A percentile compares a stretch with the other conserved stretches of the same genome.
phyloP scores from a whole-genome alignment of 2,329 filamentous ascomycete genomes.

The Tolypocladium nubicola region DNA sequence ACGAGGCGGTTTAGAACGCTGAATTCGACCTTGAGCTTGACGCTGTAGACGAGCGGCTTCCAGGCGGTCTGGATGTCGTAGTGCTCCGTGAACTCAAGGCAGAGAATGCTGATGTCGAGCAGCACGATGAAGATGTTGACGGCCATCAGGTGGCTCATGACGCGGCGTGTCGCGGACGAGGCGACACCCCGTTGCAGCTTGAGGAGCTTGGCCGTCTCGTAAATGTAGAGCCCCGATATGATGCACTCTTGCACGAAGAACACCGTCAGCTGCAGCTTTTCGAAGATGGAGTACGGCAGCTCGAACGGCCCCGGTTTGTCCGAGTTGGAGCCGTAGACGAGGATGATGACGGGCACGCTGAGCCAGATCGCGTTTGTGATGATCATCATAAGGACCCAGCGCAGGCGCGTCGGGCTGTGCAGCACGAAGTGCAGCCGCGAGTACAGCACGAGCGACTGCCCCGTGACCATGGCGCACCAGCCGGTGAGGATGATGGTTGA shows the following conservation, averaged over 20 bases:
- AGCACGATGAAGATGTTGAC: constrained; percentile 32
- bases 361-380: constrained; percentile 40
- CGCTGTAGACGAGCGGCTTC: constrained; percentile 22
- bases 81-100: constrained; percentile 17
- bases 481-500: constrained; percentile 18
- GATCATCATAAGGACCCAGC: constrained; percentile 45
- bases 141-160: constrained; percentile 20
- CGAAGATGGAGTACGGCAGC: constrained; percentile 30
- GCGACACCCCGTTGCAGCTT: constrained; percentile 24
- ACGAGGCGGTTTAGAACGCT: constrained; percentile 23
- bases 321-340: constrained; percentile 41
- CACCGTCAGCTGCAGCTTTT: constrained; percentile 43
- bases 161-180: constrained; percentile 5
- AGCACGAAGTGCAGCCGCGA: constrained; percentile 51
- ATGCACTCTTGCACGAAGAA: constrained; percentile 46
- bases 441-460: constrained; percentile 50
- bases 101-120: constrained; percentile 27
- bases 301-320: constrained; percentile 9
- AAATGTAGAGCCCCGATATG: constrained; percentile 42
- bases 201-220: constrained; percentile 37
- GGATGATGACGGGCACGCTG: constrained; percentile 41
- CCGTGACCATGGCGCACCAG: constrained; percentile 44
- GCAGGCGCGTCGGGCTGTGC: constrained; percentile 35
- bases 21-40: constrained; percentile 27
- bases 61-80: constrained; percentile 22